Percentiles rank a stretch among this genome's conserved stretches.
Evolutionary conservation across 345 rosid genomes (phyloP).

Genomic region (Ceriops zippeliana): DNA sequence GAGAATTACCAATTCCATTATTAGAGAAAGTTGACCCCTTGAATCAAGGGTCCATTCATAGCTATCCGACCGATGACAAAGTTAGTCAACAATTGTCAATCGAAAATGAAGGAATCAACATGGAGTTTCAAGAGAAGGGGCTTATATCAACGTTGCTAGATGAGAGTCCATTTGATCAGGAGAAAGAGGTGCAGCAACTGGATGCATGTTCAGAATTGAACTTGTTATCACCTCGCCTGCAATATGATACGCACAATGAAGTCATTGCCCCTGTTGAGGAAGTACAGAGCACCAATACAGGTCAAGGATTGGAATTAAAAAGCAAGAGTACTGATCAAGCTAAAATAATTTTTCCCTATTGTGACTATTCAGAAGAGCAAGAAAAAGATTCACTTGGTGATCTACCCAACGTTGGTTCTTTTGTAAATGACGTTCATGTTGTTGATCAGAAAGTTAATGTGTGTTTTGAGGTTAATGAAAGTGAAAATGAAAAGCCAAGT

Average conservation of each 20-base stretch:
- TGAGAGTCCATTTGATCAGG: conserved; percentile 15
- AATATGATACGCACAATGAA: conserved; percentile 23
- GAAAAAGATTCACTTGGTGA: conserved; percentile 11
- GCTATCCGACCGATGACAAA: conserved; percentile 11
- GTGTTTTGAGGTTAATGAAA: conserved; percentile 16
- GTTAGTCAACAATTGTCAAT: conserved; percentile 4
- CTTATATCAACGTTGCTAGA: conserved; percentile 13
- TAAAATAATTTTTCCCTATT: conserved; percentile 11
- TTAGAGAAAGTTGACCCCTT: conserved; percentile 27
- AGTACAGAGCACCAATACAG: conserved; percentile 11
- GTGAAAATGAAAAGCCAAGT: conserved; percentile 21
- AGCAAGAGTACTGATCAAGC: conserved; percentile 13
- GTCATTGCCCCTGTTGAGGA: conserved; percentile 19
- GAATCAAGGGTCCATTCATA: conserved; percentile 16
- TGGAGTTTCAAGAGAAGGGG: conserved; percentile 22
- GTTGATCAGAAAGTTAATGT: conserved; percentile 42
- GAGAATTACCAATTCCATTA: conserved; percentile 38
- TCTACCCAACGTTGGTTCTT: conserved; percentile 11
- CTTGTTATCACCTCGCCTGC: conserved; percentile 11
- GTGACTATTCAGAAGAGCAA: conserved; percentile 20
- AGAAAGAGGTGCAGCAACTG: conserved; percentile 15
- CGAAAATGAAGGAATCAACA: conserved; percentile 15
- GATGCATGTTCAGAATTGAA: conserved; percentile 11
- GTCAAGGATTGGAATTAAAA: conserved; percentile 22
- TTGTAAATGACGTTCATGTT: conserved; percentile 53